phyloP scores from a whole-genome alignment of 164 flowering plant species.

The Magnolia changhungtana region DNA sequence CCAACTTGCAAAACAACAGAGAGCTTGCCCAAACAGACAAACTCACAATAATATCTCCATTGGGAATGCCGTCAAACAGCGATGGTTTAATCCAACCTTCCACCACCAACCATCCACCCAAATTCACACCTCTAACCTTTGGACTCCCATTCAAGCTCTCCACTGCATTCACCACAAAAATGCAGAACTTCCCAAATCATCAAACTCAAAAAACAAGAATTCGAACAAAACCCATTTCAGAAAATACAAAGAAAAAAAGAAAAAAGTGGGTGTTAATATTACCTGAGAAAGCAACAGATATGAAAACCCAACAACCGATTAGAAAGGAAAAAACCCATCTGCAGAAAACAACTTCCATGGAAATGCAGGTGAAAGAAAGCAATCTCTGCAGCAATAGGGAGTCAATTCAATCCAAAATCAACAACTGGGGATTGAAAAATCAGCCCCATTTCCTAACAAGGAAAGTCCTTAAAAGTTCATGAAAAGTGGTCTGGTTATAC shows the following conservation, averaged over 20 bases:
- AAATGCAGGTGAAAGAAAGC: constrained; percentile 18
- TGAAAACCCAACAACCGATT: constrained; percentile 35
- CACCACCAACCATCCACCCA: constrained; percentile 94
- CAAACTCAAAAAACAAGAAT: constrained; percentile 2
- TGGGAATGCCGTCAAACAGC: constrained; percentile 76
- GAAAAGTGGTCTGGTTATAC: constrained; percentile 23
- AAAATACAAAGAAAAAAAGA: neutral
- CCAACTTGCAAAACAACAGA: neutral
- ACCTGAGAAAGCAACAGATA: constrained; percentile 48
- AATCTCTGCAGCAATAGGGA: constrained; percentile 3
- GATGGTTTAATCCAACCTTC: constrained; percentile 96
- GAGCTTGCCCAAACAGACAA: neutral
- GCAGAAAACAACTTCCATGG: constrained; percentile 50
- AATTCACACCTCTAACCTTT: constrained; percentile 78
- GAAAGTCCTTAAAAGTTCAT: neutral
- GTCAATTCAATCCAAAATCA: neutral
- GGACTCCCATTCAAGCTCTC: constrained; percentile 45
- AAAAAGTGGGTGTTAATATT: constrained; percentile 1
- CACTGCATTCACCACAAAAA: constrained; percentile 28
- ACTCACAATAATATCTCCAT: constrained; percentile 89
- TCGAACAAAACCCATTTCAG: neutral
- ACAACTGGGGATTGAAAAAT: neutral
- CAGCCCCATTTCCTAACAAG: constrained; percentile 5
- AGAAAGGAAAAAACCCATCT: constrained; percentile 48
- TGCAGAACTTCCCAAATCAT: neutral